Conservation (phyloP, 768 basidiomycete species). For the Tricholoma saponaceum region DNA sequence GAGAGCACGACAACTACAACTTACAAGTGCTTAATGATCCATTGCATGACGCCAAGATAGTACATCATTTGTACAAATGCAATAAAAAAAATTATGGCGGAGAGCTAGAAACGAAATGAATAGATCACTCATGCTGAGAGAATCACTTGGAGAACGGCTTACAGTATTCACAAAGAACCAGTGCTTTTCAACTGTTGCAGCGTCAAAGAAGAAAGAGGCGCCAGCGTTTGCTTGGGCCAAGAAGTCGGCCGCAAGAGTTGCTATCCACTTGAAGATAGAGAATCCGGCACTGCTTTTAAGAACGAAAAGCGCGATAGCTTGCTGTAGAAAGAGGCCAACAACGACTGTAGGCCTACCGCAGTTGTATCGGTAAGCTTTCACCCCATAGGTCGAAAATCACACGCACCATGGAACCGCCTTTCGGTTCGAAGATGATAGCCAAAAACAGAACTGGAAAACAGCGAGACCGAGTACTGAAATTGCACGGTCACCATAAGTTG, state of each 20-base stretch:
- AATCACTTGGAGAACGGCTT: conserved; percentile 18
- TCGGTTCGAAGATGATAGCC: conserved; percentile 58
- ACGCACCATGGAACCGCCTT: conserved; percentile 67
- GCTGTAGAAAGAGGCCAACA: conserved; percentile 82
- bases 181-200: conserved; percentile 54
- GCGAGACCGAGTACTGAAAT: conserved; percentile 79
- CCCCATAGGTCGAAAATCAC: neutral
- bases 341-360: conserved; percentile 73
- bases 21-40: conserved; percentile 83
- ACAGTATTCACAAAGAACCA: conserved; percentile 88
- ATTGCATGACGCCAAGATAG: conserved; percentile 90
- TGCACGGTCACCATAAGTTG: conserved; percentile 73
- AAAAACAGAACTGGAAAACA: conserved; percentile 78
- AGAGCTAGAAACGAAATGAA: conserved; percentile 36
- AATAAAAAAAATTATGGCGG: conserved; percentile 90
- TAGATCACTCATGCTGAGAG: conserved; percentile 2
- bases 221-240: conserved; percentile 64
- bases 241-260: conserved; percentile 77
- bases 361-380: neutral
- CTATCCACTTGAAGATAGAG: conserved; percentile 80
- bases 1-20: conserved; percentile 17
- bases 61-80: conserved; percentile 91
- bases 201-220: conserved; percentile 80
- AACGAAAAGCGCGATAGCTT: conserved; percentile 84
- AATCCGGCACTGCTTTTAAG: conserved; percentile 83